Percentiles rank a stretch among this genome's conserved stretches.
Conservation (phyloP, 345 rosid genomes). For the Citrus mangshanensis region DNA sequence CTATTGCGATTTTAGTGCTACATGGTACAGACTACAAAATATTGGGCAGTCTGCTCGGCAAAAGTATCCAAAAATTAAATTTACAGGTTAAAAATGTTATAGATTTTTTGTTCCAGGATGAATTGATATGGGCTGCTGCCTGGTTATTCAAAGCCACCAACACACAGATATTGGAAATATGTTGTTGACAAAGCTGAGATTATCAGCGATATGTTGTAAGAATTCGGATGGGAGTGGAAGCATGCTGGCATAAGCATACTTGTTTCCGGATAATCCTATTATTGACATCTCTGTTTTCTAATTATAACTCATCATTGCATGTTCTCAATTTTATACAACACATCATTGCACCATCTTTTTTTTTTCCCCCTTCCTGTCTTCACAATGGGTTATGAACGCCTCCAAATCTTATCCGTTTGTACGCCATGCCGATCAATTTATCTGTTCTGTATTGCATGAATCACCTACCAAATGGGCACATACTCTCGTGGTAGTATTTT, state of each 20-base stretch:
- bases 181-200: constrained; percentile 8
- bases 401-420: constrained; percentile 14
- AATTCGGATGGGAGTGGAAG: constrained; percentile 85
- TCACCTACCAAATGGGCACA: constrained; percentile 33
- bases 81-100: background rate
- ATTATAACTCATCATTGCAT: background rate
- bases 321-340: background rate
- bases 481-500: constrained; percentile 38
- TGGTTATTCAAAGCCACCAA: constrained; percentile 74
- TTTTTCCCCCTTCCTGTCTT: no score
- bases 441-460: constrained; percentile 45
- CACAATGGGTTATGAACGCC: constrained; percentile 20
- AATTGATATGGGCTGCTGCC: constrained; percentile 81
- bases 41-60: background rate
- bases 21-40: constrained; percentile 23
- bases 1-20: constrained; percentile 59
- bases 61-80: no score
- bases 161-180: constrained; percentile 37
- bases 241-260: constrained; percentile 66
- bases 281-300: background rate
- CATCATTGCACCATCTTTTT: no score
- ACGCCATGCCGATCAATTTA: constrained; percentile 28
- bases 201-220: constrained; percentile 18
- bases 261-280: constrained; percentile 45
- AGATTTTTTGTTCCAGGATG: constrained; percentile 45